phyloP scores from a whole-genome alignment of 2,329 filamentous ascomycete genomes.

The Beauveria australis region DNA sequence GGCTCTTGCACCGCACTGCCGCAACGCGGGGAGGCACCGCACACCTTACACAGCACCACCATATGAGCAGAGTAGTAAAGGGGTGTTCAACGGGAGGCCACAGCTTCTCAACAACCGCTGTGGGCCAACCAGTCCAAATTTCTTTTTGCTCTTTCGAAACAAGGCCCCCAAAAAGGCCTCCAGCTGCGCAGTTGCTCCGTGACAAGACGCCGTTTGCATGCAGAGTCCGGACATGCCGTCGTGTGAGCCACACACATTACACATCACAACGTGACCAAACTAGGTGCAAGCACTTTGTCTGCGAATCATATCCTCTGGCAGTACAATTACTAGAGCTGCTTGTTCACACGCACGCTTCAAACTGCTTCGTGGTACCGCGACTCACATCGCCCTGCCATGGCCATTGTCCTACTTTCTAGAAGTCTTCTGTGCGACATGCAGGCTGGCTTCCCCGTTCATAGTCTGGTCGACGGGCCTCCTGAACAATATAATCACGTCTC shows the following conservation, averaged over 20 bases:
- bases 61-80: neutral
- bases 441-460: neutral
- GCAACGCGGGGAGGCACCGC: neutral
- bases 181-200: neutral
- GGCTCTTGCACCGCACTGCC: neutral
- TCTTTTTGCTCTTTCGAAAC: neutral
- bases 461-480: neutral
- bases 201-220: neutral
- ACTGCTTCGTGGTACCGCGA: neutral
- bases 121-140: neutral
- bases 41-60: neutral
- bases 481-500: neutral
- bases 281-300: neutral
- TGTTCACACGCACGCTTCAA: neutral
- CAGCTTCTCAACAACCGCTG: neutral
- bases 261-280: neutral
- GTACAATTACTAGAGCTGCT: neutral
- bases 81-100: neutral
- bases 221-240: conserved; percentile 1
- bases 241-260: neutral
- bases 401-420: conserved; percentile 7
- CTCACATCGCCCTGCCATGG: neutral
- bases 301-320: neutral
- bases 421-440: neutral
- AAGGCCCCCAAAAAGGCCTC: conserved; percentile 2